These are phyloP conservation scores for Prunus armeniaca DNA, from an alignment of 306 rosid species.

Conservation along the genomic window DNA sequence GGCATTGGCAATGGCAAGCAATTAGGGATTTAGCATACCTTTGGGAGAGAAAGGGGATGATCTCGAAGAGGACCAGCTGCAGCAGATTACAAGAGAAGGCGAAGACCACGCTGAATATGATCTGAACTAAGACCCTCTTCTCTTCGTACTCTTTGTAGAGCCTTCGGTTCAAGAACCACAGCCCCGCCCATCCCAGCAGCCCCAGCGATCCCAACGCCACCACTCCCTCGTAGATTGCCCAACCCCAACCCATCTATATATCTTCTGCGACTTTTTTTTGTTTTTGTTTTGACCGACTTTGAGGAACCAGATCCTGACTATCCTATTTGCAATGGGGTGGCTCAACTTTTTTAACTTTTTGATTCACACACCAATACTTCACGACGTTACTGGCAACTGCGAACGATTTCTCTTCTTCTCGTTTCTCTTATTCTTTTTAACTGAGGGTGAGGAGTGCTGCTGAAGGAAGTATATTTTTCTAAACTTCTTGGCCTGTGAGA, in stretches of 20 bases:
- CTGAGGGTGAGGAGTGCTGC: not conserved
- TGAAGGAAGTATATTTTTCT: too few relatives aligned
- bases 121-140: conserved; percentile 78
- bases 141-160: conserved; percentile 97
- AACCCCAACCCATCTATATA: conserved; percentile 68
- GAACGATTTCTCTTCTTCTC: not conserved
- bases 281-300: not conserved
- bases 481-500: too few relatives aligned
- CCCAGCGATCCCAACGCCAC: conserved; percentile 55
- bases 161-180: conserved; percentile 88
- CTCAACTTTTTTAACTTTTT: not conserved
- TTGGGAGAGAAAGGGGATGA: conserved; percentile 92
- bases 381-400: not conserved
- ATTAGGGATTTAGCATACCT: conserved; percentile 27
- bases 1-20: too few relatives aligned
- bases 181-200: conserved; percentile 78
- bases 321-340: not conserved
- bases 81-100: conserved; percentile 97
- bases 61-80: conserved; percentile 93
- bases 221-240: conserved; percentile 61
- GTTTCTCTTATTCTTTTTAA: not conserved
- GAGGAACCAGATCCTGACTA: not conserved
- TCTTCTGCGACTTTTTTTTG: not conserved
- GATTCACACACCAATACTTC: too few relatives aligned
- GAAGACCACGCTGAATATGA: conserved; percentile 87